A percentile compares a stretch with the other conserved stretches of the same genome.
phyloP scores from a whole-genome alignment of 352 stramenopile genomes.

The Phytophthora cryptogea region DNA sequence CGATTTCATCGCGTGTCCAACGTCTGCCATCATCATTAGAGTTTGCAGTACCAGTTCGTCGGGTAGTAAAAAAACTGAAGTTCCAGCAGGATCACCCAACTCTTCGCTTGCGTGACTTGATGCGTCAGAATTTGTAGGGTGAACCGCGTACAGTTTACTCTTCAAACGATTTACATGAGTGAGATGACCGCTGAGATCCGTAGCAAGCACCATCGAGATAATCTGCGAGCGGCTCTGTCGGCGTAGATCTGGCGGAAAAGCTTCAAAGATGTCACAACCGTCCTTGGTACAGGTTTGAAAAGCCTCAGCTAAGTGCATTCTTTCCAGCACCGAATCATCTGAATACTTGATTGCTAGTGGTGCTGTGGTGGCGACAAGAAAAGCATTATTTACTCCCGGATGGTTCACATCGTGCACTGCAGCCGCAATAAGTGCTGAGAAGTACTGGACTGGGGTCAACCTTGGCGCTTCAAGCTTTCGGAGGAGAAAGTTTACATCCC shows the following conservation, averaged over 20 bases:
- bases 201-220: conserved; percentile 86
- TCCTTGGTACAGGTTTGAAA: conserved; percentile 73
- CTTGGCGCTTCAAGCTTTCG: conserved; percentile 43
- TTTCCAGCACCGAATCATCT: conserved; percentile 91
- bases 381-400: conserved; percentile 92
- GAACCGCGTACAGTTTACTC: conserved; percentile 64
- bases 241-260: conserved; percentile 52
- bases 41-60: conserved; percentile 69
- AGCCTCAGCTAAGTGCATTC: conserved; percentile 74
- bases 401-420: conserved; percentile 94
- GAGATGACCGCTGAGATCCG: conserved; percentile 77
- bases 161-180: conserved; percentile 80
- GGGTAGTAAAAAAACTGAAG: conserved; percentile 16
- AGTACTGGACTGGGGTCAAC: conserved; percentile 51
- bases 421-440: conserved; percentile 88
- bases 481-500: conserved; percentile 76
- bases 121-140: conserved; percentile 36
- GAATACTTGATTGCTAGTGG: conserved; percentile 93
- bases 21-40: conserved; percentile 78
- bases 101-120: conserved; percentile 17
- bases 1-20: conserved; percentile 68
- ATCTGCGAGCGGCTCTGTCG: conserved; percentile 68
- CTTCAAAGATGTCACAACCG: conserved; percentile 73
- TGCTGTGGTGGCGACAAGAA: conserved; percentile 82
- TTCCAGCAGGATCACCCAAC: conserved; percentile 7